Evolutionary conservation across 2,329 filamentous ascomycete genomes (phyloP), one percentile per base, ranked within the genome.

Genomic region (Ophioceras dolichostomum): DNA sequence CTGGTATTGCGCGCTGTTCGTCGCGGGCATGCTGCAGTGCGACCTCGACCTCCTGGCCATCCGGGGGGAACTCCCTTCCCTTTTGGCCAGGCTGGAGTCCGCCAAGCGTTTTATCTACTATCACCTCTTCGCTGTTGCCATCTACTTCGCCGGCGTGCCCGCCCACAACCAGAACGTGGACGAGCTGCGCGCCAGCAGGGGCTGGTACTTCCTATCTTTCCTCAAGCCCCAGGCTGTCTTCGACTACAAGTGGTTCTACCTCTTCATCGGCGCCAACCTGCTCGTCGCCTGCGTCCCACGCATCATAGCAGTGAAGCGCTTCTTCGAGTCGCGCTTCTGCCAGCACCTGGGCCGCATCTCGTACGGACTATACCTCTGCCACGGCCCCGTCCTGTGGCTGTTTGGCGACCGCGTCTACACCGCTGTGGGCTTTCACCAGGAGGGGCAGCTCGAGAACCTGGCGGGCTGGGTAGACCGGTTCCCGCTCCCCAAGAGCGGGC

Each of bases 191-290:
- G 60, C 61, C 18, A 74, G 67, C 13, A 67, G 71, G 0, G 76
- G 77, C 3, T 81, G 76, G 75, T 65, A 67, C 43, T 73, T 64
- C 44, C 55, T 79, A 12, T 73, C 74, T 0, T 65, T 64, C 41
- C 58, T 83, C 39, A 79, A 78, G 41, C 75, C 77, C 0, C 74
- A 80, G 48, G 76, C 76, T 1, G 70, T 77, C 10, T 79, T 65
- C 45, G 73, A 80, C 49, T 68, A 65, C 49, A 81, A 80, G 53
- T 81, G 75, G 75, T 80, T 80, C 55, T 81, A 67, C 49, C 63
- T 81, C 3, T 77, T 77, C 50, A 73, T 67, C 59, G 76, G 74
- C 1, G 65, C 76, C 1, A 58, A 62, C 18, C 62, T 77, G 37
- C 50, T 78, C 0, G 66, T 83, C 0, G 59, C 68, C 1, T 62